These are phyloP conservation scores for Lecanicillium sp. DNA, from an alignment of 2,329 filamentous ascomycete genomes.

Conservation along the genomic window DNA sequence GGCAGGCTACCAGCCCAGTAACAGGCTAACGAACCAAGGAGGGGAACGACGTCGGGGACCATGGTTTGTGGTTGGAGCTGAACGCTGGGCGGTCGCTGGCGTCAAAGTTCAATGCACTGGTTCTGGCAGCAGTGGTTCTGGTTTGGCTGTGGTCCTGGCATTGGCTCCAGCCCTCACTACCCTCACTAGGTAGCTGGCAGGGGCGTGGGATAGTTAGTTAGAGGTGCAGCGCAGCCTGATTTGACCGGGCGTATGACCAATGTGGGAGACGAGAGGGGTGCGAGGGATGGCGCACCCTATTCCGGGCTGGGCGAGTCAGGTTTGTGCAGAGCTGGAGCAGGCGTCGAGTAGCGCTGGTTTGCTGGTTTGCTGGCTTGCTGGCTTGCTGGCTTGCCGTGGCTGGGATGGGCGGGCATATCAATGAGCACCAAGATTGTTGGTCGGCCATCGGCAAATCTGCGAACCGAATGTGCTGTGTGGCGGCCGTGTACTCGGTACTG, in stretches of 20 bases:
- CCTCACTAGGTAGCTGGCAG: too few species aligned
- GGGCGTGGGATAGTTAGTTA: background rate
- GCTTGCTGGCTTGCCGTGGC: too few species aligned
- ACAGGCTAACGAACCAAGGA: background rate
- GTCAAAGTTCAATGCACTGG: slow-evolving; percentile 1
- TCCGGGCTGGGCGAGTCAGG: slow-evolving; percentile 6
- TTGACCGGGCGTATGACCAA: background rate
- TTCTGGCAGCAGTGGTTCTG: too few species aligned
- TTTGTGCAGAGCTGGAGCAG: background rate
- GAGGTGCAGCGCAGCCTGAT: background rate
- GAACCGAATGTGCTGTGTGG: background rate
- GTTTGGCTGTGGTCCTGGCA: too few species aligned
- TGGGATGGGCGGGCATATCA: background rate
- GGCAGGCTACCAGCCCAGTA: background rate
- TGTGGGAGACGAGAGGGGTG: background rate
- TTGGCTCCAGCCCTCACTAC: too few species aligned
- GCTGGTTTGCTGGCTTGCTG: too few species aligned
- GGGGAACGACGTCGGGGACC: background rate
- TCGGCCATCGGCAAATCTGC: slow-evolving; percentile 2
- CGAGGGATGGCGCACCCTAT: background rate
- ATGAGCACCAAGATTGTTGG: slow-evolving; percentile 1
- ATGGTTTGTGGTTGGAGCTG: background rate
- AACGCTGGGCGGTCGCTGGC: background rate
- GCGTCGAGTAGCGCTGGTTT: too few species aligned
- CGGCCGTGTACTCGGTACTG: too few species aligned